A percentile compares a stretch with the other conserved stretches of the same genome.
phyloP scores from a whole-genome alignment of 139 green algal genomes.

The Yamagishiella unicocca region DNA sequence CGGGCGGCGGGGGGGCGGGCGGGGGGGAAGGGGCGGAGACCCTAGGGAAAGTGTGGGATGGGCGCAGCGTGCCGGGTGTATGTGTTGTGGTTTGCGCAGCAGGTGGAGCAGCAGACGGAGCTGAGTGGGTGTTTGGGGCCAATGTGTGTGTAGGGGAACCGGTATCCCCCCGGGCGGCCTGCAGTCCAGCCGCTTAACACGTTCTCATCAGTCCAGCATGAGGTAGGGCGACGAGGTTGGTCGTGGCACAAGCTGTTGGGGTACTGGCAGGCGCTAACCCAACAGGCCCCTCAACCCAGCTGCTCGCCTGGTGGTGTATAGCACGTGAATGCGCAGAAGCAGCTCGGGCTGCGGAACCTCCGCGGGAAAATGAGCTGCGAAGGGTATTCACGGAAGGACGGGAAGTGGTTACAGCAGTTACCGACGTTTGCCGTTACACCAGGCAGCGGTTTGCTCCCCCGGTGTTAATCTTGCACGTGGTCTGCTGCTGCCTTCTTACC shows the following conservation, averaged over 20 bases:
- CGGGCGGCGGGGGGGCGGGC: neutral
- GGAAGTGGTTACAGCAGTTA: too few species aligned
- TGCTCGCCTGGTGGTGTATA: neutral
- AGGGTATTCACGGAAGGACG: neutral
- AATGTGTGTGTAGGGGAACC: too few species aligned
- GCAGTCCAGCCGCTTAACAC: too few species aligned
- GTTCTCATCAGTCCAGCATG: too few species aligned
- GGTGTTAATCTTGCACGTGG: too few species aligned
- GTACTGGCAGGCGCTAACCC: neutral
- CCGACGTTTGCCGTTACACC: too few species aligned
- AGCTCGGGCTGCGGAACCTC: slow-evolving; percentile 36
- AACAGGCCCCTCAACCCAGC: neutral
- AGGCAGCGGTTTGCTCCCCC: too few species aligned
- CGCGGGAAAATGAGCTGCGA: slow-evolving; percentile 1
- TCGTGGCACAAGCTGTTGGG: neutral
- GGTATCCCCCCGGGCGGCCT: too few species aligned
- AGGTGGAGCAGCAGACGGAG: too few species aligned
- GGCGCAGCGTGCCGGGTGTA: neutral
- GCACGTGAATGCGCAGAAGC: slow-evolving; percentile 10
- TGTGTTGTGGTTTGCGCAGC: neutral
- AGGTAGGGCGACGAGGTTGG: neutral
- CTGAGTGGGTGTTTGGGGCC: too few species aligned
- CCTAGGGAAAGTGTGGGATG: too few species aligned
- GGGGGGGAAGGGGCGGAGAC: neutral
- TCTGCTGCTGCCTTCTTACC: too few species aligned